Conservation (phyloP, 495 filamentous ascomycete genomes). For the Penicillium coprophilum region DNA sequence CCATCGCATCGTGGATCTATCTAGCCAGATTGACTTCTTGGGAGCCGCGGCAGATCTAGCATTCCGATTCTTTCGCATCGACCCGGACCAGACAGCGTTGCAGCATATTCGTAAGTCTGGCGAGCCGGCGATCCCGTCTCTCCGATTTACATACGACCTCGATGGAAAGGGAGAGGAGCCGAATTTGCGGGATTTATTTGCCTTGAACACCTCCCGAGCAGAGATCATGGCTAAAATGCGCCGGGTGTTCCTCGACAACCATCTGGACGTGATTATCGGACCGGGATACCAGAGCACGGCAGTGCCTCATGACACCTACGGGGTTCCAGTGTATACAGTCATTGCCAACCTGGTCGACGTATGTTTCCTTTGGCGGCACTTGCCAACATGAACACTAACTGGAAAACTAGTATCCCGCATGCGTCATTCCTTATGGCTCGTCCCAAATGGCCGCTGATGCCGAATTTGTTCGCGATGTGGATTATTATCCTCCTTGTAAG, state of each 20-base stretch:
- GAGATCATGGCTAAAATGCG: neutral
- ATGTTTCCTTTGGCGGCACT: constrained; percentile 18
- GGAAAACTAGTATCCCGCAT: constrained; percentile 33
- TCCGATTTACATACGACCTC: neutral
- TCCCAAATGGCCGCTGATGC: neutral
- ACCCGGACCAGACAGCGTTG: neutral
- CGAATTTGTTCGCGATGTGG: neutral
- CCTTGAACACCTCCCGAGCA: neutral
- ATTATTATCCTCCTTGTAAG: neutral
- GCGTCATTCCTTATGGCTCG: constrained; percentile 28
- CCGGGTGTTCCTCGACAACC: constrained; percentile 5
- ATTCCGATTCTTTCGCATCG: neutral
- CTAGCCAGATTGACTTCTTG: neutral
- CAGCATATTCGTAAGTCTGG: neutral
- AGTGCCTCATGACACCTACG: constrained; percentile 48
- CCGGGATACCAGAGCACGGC: constrained; percentile 50
- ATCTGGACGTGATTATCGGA: constrained; percentile 47
- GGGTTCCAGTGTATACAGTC: constrained; percentile 46
- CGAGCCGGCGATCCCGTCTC: neutral
- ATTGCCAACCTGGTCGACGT: constrained; percentile 54
- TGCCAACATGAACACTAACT: neutral
- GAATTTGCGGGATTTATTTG: neutral
- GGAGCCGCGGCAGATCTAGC: neutral
- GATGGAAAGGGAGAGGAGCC: neutral
- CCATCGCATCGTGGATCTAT: neutral